These are phyloP conservation scores for Leishmania gerbilli DNA, from an alignment of 208 protist species.

Conservation along the genomic window DNA sequence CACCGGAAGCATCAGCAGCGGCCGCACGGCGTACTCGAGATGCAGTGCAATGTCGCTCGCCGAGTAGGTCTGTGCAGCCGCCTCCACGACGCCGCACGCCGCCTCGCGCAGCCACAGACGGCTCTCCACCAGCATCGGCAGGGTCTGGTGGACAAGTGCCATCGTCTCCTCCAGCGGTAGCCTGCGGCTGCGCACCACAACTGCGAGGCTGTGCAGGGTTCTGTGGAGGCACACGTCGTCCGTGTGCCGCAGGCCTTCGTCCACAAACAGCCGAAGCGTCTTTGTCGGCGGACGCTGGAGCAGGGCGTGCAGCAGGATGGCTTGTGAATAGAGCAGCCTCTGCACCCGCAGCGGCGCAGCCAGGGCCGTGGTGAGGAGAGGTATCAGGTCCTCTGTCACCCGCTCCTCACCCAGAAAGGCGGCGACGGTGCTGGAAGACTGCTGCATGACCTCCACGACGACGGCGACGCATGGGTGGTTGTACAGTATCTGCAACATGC, in stretches of 20 bases:
- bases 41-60: conserved; percentile 47
- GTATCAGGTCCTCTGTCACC: conserved; percentile 63
- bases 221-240: conserved; percentile 33
- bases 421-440: conserved; percentile 37
- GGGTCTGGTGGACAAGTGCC: conserved; percentile 56
- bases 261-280: conserved; percentile 70
- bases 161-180: conserved; percentile 40
- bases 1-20: conserved; percentile 34
- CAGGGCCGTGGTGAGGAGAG: conserved; percentile 69
- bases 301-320: conserved; percentile 53
- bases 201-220: conserved; percentile 52
- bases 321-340: conserved; percentile 55
- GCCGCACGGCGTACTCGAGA: conserved; percentile 48
- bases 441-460: conserved; percentile 39
- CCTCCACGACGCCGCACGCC: conserved; percentile 53
- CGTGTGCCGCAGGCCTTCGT: conserved; percentile 63
- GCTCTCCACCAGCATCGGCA: conserved; percentile 48
- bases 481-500: conserved; percentile 56
- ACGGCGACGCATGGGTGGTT: conserved; percentile 41
- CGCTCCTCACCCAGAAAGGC: conserved; percentile 73
- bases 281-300: conserved; percentile 42
- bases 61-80: conserved; percentile 48
- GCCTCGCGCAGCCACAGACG: conserved; percentile 53
- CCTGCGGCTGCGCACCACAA: conserved; percentile 35
- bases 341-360: conserved; percentile 44